phyloP scores from a whole-genome alignment of 1,284 basidiomycete genomes.

The Spongispora temasekensis region DNA sequence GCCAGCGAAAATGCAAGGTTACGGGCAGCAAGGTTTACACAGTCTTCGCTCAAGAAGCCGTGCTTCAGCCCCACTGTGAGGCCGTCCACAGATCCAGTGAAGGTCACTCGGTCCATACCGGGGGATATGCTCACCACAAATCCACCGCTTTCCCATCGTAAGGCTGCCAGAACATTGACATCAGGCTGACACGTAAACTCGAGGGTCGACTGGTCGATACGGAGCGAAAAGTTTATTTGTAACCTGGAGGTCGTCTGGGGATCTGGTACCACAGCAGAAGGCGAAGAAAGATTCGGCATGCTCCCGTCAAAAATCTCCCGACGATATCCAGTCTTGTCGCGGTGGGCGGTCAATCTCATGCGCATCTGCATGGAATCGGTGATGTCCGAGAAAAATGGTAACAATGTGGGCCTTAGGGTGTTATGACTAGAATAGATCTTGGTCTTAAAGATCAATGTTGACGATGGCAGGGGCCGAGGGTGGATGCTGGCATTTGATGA shows the following conservation, averaged over 20 bases:
- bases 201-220: slow-evolving; percentile 85
- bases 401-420: slow-evolving; percentile 73
- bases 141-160: slow-evolving; percentile 91
- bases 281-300: slow-evolving; percentile 11
- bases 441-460: slow-evolving; percentile 71
- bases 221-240: slow-evolving; percentile 80
- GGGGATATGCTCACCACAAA: slow-evolving; percentile 79
- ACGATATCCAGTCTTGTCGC: slow-evolving; percentile 3
- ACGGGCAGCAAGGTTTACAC: slow-evolving; percentile 70
- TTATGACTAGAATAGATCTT: slow-evolving; percentile 88
- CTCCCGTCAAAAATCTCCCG: not conserved
- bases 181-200: slow-evolving; percentile 86
- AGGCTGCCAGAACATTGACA: slow-evolving; percentile 82
- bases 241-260: slow-evolving; percentile 47
- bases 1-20: slow-evolving; percentile 75
- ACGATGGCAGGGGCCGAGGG: slow-evolving; percentile 42
- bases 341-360: slow-evolving; percentile 45
- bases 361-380: slow-evolving; percentile 64
- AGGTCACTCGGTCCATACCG: slow-evolving; percentile 65
- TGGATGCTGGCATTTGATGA: slow-evolving; percentile 41
- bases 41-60: slow-evolving; percentile 79
- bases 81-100: slow-evolving; percentile 79
- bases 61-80: slow-evolving; percentile 79
- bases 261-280: slow-evolving; percentile 11
- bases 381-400: slow-evolving; percentile 82